These are phyloP conservation scores for Mycosarcoma mackinlayi DNA, from an alignment of 1,284 basidiomycete species.

Conservation along the genomic window DNA sequence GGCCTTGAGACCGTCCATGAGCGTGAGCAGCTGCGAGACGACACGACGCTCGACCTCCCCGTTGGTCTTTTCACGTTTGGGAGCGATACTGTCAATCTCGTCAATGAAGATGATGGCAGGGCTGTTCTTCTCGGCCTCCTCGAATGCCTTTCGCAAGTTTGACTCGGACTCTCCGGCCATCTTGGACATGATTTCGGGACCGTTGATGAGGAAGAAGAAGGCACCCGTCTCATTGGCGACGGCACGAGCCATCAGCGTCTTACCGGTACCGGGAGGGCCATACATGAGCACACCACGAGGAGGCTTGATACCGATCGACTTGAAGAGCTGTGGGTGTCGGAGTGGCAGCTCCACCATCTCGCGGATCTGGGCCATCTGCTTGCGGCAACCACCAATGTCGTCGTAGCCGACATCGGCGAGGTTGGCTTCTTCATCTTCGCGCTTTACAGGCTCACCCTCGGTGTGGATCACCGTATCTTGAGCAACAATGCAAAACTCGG, in stretches of 20 bases:
- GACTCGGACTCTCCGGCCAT: constrained; percentile 99
- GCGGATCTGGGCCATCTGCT: constrained; percentile 99
- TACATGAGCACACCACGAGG: constrained; percentile 75
- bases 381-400: constrained; percentile 97
- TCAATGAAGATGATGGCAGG: constrained; percentile 99
- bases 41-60: constrained; percentile 99
- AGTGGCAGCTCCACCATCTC: constrained; percentile 98
- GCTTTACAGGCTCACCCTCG: constrained; percentile 98
- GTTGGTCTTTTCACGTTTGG: constrained; percentile 99
- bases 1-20: constrained; percentile 99
- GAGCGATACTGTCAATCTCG: constrained; percentile 98
- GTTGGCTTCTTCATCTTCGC: constrained; percentile 98
- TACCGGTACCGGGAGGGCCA: constrained; percentile 68
- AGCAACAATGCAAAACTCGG: constrained; percentile 95
- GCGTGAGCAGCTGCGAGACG: constrained; percentile 94
- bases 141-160: constrained; percentile 96
- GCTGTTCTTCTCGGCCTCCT: constrained; percentile 99
- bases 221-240: constrained; percentile 99
- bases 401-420: constrained; percentile 98
- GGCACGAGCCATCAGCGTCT: constrained; percentile 87
- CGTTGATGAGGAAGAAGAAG: constrained; percentile 99
- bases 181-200: constrained; percentile 99
- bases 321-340: constrained; percentile 98
- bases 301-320: constrained; percentile 99
- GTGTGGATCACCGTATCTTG: constrained; percentile 97